A percentile compares a stretch with the other conserved stretches of the same genome.
These are phyloP conservation scores for Solanum okadae DNA, from an alignment of 257 asterid species.

Conservation along the genomic window DNA sequence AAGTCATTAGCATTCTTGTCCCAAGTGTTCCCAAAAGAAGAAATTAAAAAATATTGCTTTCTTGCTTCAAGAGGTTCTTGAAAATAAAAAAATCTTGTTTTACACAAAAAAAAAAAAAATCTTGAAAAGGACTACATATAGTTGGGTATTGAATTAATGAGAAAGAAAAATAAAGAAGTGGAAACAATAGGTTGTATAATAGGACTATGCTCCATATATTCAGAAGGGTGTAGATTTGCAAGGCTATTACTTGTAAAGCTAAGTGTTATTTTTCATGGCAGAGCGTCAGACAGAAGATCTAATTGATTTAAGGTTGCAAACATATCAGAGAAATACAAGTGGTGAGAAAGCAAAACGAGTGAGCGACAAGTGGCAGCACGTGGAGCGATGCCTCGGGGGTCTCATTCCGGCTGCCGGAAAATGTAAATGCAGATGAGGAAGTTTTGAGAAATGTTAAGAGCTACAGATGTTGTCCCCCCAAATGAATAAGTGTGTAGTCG, in stretches of 20 bases:
- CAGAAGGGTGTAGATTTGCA: slow-evolving; percentile 19
- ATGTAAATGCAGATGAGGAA: slow-evolving; percentile 6
- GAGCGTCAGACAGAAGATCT: slow-evolving; percentile 21
- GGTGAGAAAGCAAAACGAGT: neutral
- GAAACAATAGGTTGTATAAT: slow-evolving; percentile 18
- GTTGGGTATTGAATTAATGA: neutral
- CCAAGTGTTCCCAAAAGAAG: neutral
- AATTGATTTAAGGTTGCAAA: neutral
- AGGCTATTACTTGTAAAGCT: slow-evolving; percentile 10
- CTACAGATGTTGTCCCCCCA: no score
- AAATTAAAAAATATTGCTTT: neutral
- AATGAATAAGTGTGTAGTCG: no score
- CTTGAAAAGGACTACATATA: neutral
- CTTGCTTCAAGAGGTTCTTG: neutral
- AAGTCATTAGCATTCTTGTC: neutral
- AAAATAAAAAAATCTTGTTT: neutral
- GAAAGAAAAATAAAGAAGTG: slow-evolving; percentile 13
- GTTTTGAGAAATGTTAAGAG: no score
- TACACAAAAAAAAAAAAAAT: neutral
- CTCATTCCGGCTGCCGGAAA: slow-evolving; percentile 30
- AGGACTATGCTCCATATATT: slow-evolving; percentile 16
- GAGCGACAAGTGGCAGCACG: slow-evolving; percentile 18
- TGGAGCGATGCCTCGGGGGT: slow-evolving; percentile 11
- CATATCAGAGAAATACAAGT: neutral
- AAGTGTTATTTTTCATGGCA: slow-evolving; percentile 9